Evolutionary conservation across 2,329 filamentous ascomycete genomes (phyloP).

Genomic region (Paramyrothecium roridum): DNA sequence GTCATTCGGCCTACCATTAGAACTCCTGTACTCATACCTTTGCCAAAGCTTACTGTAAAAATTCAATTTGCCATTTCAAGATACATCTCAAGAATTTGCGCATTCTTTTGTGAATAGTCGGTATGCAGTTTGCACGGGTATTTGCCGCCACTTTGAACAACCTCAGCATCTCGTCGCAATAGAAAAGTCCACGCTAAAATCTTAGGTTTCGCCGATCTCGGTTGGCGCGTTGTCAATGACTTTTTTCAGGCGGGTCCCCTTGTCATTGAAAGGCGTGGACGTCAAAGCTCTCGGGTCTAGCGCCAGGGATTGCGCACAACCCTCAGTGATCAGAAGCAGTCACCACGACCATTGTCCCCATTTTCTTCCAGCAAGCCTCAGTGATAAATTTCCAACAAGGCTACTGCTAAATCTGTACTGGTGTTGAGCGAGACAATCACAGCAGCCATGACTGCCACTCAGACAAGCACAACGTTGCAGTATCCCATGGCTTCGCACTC

Average conservation of each 20-base stretch:
- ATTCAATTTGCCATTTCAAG: no score
- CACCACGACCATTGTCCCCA: neutral
- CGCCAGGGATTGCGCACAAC: neutral
- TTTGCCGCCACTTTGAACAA: no score
- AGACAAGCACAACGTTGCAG: neutral
- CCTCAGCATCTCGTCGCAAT: no score
- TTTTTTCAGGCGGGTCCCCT: neutral
- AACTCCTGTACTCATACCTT: no score
- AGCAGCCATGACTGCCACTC: neutral
- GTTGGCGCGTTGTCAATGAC: no score
- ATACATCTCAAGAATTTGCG: no score
- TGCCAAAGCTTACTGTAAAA: no score
- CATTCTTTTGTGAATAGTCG: no score
- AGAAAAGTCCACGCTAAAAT: no score
- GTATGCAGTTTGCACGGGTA: no score
- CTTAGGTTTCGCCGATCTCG: neutral
- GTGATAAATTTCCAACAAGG: neutral
- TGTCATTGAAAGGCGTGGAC: neutral
- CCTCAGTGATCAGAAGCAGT: neutral
- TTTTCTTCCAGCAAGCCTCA: neutral
- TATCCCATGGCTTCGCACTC: neutral
- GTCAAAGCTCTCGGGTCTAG: neutral
- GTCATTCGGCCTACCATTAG: no score
- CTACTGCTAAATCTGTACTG: neutral
- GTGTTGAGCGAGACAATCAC: neutral